These are phyloP conservation scores for Fusarium sp. DNA, from an alignment of 2,329 filamentous ascomycete species.

Conservation along the genomic window DNA sequence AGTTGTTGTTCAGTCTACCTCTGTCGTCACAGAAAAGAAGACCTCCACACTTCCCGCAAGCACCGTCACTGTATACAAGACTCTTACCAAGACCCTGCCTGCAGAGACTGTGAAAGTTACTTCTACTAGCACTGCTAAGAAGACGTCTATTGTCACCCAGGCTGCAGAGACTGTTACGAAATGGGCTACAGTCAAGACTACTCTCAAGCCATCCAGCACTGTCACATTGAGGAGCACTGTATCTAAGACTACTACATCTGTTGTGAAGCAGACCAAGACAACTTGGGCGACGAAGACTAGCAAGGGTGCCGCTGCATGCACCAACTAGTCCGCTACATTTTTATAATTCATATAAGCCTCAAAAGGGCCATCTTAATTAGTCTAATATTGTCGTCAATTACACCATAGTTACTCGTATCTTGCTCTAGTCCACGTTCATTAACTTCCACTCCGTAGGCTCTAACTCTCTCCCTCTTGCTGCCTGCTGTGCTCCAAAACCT, in stretches of 20 bases:
- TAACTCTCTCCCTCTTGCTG: neutral
- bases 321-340: neutral
- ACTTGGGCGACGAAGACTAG: constrained; percentile 33
- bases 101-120: constrained; percentile 32
- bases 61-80: constrained; percentile 38
- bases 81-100: constrained; percentile 17
- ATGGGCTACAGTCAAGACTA: constrained; percentile 46
- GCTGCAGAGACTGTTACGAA: constrained; percentile 19
- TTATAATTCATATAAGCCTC: constrained; percentile 2
- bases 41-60: constrained; percentile 39
- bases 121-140: constrained; percentile 28
- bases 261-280: constrained; percentile 31
- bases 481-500: neutral
- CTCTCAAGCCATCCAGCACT: constrained; percentile 40
- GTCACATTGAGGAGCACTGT: constrained; percentile 33
- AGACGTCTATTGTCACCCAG: constrained; percentile 23
- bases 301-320: constrained; percentile 37
- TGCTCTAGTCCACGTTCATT: no score
- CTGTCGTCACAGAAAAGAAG: constrained; percentile 30
- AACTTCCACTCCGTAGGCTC: no score
- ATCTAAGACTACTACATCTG: constrained; percentile 32
- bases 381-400: neutral
- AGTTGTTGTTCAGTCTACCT: constrained; percentile 26
- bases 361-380: neutral
- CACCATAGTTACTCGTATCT: neutral